Evolutionary conservation across 1,139 yeast genomes (phyloP).

Genomic region (Williopsis jadinii): DNA sequence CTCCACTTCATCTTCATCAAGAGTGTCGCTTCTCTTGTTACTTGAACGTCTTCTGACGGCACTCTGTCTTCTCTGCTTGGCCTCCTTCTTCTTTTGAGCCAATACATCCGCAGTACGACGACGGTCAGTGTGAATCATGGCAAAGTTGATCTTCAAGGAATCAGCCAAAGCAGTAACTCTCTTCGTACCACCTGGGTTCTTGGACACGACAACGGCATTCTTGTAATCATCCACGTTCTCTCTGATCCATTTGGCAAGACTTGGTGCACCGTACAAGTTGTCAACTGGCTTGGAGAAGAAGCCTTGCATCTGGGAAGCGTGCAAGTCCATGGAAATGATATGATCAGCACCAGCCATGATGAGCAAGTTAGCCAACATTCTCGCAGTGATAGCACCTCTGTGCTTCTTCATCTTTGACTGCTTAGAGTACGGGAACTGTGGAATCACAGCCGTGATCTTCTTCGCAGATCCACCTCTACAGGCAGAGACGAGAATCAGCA

Average conservation of each 20-base stretch:
- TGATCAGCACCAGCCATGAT: constrained; percentile 99
- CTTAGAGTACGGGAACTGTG: constrained; percentile 95
- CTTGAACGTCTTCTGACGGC: constrained; percentile 33
- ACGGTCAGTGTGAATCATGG: constrained; percentile 98
- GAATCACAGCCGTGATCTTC: constrained; percentile 94
- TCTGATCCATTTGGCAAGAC: constrained; percentile 93
- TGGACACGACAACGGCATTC: constrained; percentile 85
- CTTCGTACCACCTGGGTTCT: constrained; percentile 98
- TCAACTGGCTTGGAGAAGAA: constrained; percentile 96
- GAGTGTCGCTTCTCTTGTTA: constrained; percentile 9
- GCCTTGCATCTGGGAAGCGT: constrained; percentile 99
- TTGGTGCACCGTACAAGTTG: constrained; percentile 92
- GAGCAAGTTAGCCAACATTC: constrained; percentile 92
- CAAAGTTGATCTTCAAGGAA: constrained; percentile 88
- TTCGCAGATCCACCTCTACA: constrained; percentile 97
- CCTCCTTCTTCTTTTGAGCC: constrained; percentile 29
- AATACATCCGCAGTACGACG: constrained; percentile 79
- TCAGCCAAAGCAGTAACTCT: constrained; percentile 97
- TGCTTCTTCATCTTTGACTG: constrained; percentile 98
- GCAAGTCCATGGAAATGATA: constrained; percentile 95
- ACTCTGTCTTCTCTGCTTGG: constrained; percentile 31
- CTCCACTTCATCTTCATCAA: constrained; percentile 42
- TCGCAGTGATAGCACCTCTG: constrained; percentile 98
- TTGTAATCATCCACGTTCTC: constrained; percentile 80
- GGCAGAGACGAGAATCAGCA: constrained; percentile 86